phyloP scores from a whole-genome alignment of 768 basidiomycete species.

The Phaffia tasmanica region DNA sequence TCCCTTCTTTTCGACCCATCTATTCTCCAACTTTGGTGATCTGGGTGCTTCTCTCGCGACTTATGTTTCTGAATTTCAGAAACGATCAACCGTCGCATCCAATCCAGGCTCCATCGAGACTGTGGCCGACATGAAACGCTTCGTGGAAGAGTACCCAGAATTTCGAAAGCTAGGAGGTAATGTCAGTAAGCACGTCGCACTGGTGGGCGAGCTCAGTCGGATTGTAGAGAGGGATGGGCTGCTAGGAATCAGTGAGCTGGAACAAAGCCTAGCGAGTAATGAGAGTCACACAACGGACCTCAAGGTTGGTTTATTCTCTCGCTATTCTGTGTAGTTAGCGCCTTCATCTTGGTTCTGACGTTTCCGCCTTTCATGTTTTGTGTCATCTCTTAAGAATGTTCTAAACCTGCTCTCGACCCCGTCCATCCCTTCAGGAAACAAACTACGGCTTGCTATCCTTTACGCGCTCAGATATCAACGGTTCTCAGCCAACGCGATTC shows the following conservation, averaged over 20 bases:
- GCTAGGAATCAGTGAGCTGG: slow-evolving; percentile 82
- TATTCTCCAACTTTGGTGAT: slow-evolving; percentile 90
- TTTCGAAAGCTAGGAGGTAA: slow-evolving; percentile 93
- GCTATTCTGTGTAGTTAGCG: not conserved
- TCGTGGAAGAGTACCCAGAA: slow-evolving; percentile 93
- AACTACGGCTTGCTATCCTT: slow-evolving; percentile 78
- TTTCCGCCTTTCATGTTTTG: not conserved
- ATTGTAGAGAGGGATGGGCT: slow-evolving; percentile 75
- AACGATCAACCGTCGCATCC: slow-evolving; percentile 31
- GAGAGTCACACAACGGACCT: slow-evolving; percentile 68
- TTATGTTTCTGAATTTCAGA: slow-evolving; percentile 78
- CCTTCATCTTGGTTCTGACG: not conserved
- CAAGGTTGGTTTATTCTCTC: slow-evolving; percentile 49
- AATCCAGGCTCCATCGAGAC: slow-evolving; percentile 73
- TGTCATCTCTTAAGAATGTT: slow-evolving; percentile 51
- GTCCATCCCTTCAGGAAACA: slow-evolving; percentile 61
- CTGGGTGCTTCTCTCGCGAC: slow-evolving; percentile 79
- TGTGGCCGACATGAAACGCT: slow-evolving; percentile 85
- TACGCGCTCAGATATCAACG: slow-evolving; percentile 94
- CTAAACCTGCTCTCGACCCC: slow-evolving; percentile 63
- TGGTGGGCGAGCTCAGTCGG: slow-evolving; percentile 90
- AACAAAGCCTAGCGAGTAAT: slow-evolving; percentile 88
- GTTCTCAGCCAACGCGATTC: slow-evolving; percentile 66
- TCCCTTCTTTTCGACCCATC: slow-evolving; percentile 82
- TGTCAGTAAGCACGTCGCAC: slow-evolving; percentile 94